Percentiles rank a stretch among this genome's conserved stretches.
phyloP scores from a whole-genome alignment of 176 grass and related monocot species.

The Musa itinerans region DNA sequence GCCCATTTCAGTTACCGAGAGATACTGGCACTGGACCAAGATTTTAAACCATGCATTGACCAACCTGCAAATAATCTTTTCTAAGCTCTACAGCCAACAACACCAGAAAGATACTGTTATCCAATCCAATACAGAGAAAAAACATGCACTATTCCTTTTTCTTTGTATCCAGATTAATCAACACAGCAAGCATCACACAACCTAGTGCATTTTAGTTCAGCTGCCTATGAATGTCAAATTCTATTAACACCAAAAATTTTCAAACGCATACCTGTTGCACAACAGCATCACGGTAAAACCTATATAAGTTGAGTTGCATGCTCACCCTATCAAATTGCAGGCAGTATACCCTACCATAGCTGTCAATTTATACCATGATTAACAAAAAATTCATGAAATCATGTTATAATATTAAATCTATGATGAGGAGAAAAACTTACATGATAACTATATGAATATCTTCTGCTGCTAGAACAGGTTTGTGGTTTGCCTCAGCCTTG shows the following conservation, averaged over 20 bases:
- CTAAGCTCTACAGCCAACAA: not conserved
- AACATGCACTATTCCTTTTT: not conserved
- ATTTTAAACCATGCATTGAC: too few species aligned
- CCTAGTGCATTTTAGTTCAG: not conserved
- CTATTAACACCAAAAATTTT: slow-evolving; percentile 9
- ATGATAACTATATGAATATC: slow-evolving; percentile 93
- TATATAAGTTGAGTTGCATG: slow-evolving; percentile 76
- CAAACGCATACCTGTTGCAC: slow-evolving; percentile 69
- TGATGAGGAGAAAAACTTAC: slow-evolving; percentile 32
- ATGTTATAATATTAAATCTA: slow-evolving; percentile 11
- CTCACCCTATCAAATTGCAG: slow-evolving; percentile 75
- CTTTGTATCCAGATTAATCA: too few species aligned
- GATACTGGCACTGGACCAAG: too few species aligned
- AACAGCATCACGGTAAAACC: slow-evolving; percentile 97
- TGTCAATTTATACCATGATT: slow-evolving; percentile 23
- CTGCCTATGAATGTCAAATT: not conserved
- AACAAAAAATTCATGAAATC: slow-evolving; percentile 16
- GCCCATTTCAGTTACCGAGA: too few species aligned
- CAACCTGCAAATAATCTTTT: not conserved
- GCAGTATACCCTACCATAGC: slow-evolving; percentile 96
- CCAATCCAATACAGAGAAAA: not conserved
- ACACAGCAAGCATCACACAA: slow-evolving; percentile 12
- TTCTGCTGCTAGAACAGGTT: slow-evolving; percentile 76
- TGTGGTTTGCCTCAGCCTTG: slow-evolving; percentile 78
- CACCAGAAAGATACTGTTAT: not conserved